Percentiles rank a stretch among this genome's conserved stretches.
These are phyloP conservation scores for Boletellus ananiceps DNA, from an alignment of 768 basidiomycete genomes.

Conservation along the genomic window DNA sequence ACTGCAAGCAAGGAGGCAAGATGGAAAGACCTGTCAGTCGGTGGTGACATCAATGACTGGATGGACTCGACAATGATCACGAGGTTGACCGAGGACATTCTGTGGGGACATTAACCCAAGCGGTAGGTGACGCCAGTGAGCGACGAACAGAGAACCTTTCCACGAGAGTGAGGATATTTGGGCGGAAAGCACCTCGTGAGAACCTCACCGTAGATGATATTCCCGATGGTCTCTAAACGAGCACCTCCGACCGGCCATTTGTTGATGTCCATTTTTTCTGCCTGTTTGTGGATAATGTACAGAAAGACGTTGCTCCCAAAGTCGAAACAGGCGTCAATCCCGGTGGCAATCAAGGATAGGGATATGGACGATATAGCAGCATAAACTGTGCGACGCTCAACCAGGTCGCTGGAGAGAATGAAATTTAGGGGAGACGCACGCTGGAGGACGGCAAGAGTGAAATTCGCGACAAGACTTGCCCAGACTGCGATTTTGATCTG, in stretches of 20 bases:
- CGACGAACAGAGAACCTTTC: constrained; percentile 45
- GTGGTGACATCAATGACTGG: constrained; percentile 61
- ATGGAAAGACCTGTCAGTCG: constrained; percentile 58
- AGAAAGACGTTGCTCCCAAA: constrained; percentile 80
- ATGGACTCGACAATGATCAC: constrained; percentile 87
- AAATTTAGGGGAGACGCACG: constrained; percentile 32
- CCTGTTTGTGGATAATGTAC: constrained; percentile 73
- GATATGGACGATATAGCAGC: constrained; percentile 84
- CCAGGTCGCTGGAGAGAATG: background rate
- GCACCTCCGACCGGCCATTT: constrained; percentile 93
- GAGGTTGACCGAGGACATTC: constrained; percentile 90
- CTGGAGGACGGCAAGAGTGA: constrained; percentile 67
- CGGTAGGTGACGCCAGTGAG: background rate
- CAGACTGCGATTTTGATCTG: constrained; percentile 88
- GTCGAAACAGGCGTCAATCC: constrained; percentile 84
- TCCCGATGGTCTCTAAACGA: constrained; percentile 86
- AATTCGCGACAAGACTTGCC: constrained; percentile 76
- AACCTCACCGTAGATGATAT: constrained; percentile 70
- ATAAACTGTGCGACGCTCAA: constrained; percentile 57
- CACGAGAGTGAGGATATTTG: constrained; percentile 2
- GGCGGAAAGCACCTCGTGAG: background rate
- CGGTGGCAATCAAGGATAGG: constrained; percentile 84
- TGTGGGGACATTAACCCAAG: constrained; percentile 26
- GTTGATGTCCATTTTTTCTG: constrained; percentile 64
- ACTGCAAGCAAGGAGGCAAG: constrained; percentile 83